Evolutionary conservation across 345 rosid species (phyloP).

Genomic region (Corchorus capsularis): DNA sequence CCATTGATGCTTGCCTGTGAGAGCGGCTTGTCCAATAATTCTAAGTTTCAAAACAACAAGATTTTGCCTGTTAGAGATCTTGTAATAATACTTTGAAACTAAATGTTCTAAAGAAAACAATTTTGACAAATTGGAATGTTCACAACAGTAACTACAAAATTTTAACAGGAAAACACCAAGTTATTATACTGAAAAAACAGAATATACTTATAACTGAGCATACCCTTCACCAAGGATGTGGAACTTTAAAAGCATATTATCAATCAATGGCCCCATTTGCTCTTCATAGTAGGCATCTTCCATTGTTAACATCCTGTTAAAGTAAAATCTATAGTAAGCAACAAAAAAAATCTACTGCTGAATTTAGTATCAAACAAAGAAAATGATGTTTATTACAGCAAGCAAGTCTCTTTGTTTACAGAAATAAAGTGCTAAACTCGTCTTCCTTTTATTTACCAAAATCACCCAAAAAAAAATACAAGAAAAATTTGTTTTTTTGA

Average conservation of each 20-base stretch:
- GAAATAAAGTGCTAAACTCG: not conserved
- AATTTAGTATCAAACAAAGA: not conserved
- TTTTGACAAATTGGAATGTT: not conserved
- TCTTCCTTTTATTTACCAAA: not conserved
- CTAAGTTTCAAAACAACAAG: slow-evolving; percentile 32
- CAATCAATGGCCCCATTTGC: slow-evolving; percentile 48
- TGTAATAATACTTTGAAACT: not conserved
- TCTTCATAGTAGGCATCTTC: slow-evolving; percentile 73
- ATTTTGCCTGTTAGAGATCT: slow-evolving; percentile 10
- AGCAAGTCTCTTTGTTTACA: not conserved
- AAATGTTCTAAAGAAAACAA: not conserved
- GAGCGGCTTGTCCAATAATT: slow-evolving; percentile 67
- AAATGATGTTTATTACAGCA: not conserved
- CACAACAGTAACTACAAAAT: not conserved
- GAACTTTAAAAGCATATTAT: slow-evolving; percentile 54
- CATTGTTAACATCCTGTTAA: slow-evolving; percentile 67
- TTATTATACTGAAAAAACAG: not conserved
- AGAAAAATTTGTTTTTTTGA: not conserved
- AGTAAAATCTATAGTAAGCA: slow-evolving; percentile 24
- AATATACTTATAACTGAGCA: slow-evolving; percentile 21
- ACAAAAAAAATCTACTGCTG: not conserved
- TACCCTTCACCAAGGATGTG: slow-evolving; percentile 89
- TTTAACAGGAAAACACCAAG: slow-evolving; percentile 5
- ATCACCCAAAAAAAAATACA: not conserved
- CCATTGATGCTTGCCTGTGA: slow-evolving; percentile 75